Evolutionary conservation across 805 yeast genomes (phyloP).

Genomic region (Sugiyamaella lignohabitans): DNA sequence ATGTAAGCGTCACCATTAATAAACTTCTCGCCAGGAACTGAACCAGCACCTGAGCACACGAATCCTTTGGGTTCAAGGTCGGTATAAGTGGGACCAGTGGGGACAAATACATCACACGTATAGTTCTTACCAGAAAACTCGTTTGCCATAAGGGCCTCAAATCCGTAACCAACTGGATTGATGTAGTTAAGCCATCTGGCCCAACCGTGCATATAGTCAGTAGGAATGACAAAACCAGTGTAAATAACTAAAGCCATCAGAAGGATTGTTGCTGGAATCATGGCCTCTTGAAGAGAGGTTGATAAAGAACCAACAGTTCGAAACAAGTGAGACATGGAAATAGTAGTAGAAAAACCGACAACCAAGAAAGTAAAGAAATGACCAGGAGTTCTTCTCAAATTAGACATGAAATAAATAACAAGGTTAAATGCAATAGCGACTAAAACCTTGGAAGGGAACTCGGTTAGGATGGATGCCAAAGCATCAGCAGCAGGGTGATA

Average conservation of each 20-base stretch:
- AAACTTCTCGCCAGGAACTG: conserved; percentile 42
- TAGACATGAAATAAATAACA: conserved; percentile 47
- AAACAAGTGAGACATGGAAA: conserved; percentile 52
- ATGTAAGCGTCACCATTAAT: conserved; percentile 53
- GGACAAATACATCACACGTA: conserved; percentile 37
- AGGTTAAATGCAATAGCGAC: conserved; percentile 43
- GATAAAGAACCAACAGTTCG: conserved; percentile 37
- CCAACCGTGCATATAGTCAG: conserved; percentile 43
- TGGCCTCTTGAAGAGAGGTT: conserved; percentile 35
- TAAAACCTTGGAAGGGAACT: conserved; percentile 45
- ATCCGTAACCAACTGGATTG: conserved; percentile 41
- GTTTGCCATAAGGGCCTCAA: conserved; percentile 41
- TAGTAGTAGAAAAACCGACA: conserved; percentile 38
- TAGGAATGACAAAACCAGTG: conserved; percentile 46
- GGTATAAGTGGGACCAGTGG: conserved; percentile 41
- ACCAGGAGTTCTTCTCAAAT: conserved; percentile 48
- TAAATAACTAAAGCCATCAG: conserved; percentile 37
- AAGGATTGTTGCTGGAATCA: conserved; percentile 40
- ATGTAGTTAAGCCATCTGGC: conserved; percentile 44
- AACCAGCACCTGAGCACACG: conserved; percentile 53
- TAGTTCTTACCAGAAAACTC: conserved; percentile 40
- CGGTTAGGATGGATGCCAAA: conserved; percentile 53
- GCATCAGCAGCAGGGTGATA: conserved; percentile 64
- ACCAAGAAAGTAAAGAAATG: conserved; percentile 47
- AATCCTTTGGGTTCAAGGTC: conserved; percentile 27